These are phyloP conservation scores for Phytomonas serpens DNA, from an alignment of 208 protist genomes.

Conservation along the genomic window DNA sequence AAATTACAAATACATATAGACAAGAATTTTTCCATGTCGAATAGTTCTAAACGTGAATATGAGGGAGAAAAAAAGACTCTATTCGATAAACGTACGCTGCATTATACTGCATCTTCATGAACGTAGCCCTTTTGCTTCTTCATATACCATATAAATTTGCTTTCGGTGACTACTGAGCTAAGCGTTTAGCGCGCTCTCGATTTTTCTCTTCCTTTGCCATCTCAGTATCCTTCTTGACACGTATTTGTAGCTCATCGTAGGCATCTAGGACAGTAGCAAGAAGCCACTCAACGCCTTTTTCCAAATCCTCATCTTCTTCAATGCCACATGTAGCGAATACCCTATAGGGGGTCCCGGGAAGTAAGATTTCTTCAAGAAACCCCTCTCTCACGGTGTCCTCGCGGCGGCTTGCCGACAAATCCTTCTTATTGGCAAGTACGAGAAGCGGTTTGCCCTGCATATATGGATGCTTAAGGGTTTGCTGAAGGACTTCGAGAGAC, in stretches of 20 bases:
- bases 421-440: constrained; percentile 99
- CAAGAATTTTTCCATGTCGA: neutral
- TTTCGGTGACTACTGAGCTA: constrained; percentile 21
- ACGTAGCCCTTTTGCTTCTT: neutral
- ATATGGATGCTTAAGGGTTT: constrained; percentile 88
- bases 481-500: constrained; percentile 52
- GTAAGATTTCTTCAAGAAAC: constrained; percentile 49
- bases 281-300: constrained; percentile 83
- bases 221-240: constrained; percentile 53
- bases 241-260: constrained; percentile 46
- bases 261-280: constrained; percentile 45
- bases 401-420: constrained; percentile 81
- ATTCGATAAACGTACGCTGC: neutral
- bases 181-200: constrained; percentile 45
- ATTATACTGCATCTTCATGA: neutral
- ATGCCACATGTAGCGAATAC: constrained; percentile 72
- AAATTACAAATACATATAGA: neutral
- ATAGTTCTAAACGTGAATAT: constrained; percentile 1
- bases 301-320: constrained; percentile 61
- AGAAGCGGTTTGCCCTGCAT: constrained; percentile 96
- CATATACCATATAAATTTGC: neutral
- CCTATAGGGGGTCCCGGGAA: constrained; percentile 30
- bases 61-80: neutral
- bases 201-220: constrained; percentile 66
- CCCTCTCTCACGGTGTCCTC: constrained; percentile 73